Percentiles rank a stretch among this genome's conserved stretches.
Evolutionary conservation across 2,329 filamentous ascomycete genomes (phyloP).

Genomic region (Fusarium succisae): DNA sequence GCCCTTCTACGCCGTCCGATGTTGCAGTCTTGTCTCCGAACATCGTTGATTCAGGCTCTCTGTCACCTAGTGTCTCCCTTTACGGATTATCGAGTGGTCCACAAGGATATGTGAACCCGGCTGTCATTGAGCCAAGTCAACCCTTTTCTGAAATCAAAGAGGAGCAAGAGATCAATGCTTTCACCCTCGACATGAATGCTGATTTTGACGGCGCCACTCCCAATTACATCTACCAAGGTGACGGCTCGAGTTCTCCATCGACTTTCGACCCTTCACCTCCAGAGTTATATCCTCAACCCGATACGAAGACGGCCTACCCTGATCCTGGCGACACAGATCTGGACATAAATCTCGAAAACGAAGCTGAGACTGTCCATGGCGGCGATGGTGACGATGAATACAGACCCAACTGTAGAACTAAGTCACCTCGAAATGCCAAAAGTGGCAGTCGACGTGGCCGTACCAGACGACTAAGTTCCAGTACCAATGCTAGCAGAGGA

Average conservation of each 20-base stretch:
- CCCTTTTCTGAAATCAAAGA: background rate
- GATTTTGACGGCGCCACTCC: background rate
- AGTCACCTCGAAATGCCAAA: constrained; percentile 2
- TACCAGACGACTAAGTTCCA: constrained; percentile 8
- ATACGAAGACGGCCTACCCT: constrained; percentile 8
- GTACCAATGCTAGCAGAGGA: background rate
- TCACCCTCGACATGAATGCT: constrained; percentile 1
- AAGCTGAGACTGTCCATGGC: background rate
- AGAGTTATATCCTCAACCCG: background rate
- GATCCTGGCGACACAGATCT: constrained; percentile 12
- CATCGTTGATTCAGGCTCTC: constrained; percentile 5
- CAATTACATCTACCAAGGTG: background rate
- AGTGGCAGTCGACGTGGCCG: constrained; percentile 16
- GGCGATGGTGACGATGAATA: constrained; percentile 6
- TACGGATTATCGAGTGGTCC: constrained; percentile 15
- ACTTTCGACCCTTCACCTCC: background rate
- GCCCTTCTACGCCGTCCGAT: constrained; percentile 33
- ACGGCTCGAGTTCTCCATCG: background rate
- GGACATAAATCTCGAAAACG: background rate
- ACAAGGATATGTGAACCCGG: constrained; percentile 29
- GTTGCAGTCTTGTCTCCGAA: constrained; percentile 15
- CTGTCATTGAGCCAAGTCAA: constrained; percentile 23
- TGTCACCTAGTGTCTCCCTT: constrained; percentile 19
- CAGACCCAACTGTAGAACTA: constrained; percentile 1
- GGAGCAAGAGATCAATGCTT: background rate